These are phyloP conservation scores for Rhizophagus sp. DNA, from an alignment of 192 early-diverging fungal species.

Conservation along the genomic window DNA sequence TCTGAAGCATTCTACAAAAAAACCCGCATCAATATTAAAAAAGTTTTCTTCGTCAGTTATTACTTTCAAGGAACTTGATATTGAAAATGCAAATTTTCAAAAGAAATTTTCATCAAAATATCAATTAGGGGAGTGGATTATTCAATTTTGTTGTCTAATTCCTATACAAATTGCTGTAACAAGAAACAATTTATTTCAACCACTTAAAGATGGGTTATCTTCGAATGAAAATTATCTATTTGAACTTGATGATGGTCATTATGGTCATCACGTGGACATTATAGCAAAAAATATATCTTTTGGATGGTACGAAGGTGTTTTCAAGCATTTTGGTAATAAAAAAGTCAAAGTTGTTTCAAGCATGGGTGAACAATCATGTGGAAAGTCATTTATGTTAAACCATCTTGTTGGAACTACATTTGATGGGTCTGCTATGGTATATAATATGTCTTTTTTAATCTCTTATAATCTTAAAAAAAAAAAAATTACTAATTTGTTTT, in stretches of 20 bases:
- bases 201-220: conserved; percentile 26
- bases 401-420: conserved; percentile 26
- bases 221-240: not conserved
- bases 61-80: conserved; percentile 3
- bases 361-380: conserved; percentile 34
- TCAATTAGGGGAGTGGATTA: conserved; percentile 5
- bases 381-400: conserved; percentile 29
- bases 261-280: not conserved
- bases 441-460: not conserved
- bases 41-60: not conserved
- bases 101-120: not conserved
- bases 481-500: not conserved
- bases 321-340: conserved; percentile 25
- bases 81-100: not conserved
- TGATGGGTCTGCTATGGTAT: conserved; percentile 30
- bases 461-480: too few relatives aligned
- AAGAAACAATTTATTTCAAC: conserved; percentile 21
- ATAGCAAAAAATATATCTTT: conserved; percentile 15
- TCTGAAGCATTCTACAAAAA: not conserved
- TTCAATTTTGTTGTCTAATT: conserved; percentile 8
- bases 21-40: not conserved
- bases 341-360: conserved; percentile 27
- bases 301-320: conserved; percentile 29
- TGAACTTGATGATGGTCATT: not conserved
- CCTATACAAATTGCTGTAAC: conserved; percentile 30